phyloP scores from a whole-genome alignment of 495 filamentous ascomycete genomes.

The Neurospora sp. region DNA sequence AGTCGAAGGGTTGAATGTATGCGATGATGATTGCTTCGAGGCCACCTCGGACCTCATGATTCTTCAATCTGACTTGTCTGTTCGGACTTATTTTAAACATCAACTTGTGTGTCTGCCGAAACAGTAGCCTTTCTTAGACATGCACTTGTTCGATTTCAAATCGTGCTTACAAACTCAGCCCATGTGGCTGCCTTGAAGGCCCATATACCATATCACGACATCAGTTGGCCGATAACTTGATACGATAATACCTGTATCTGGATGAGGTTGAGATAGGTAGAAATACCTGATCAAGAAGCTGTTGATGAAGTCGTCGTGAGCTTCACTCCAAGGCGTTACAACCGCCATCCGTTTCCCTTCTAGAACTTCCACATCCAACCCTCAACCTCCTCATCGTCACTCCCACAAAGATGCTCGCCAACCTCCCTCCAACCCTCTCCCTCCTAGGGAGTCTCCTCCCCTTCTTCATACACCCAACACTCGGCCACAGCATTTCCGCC shows the following conservation, averaged over 20 bases:
- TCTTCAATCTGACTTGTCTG: not conserved
- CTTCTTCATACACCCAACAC: not conserved
- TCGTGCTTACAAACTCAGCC: not conserved
- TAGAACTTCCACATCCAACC: not conserved
- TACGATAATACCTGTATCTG: not conserved
- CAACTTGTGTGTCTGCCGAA: not conserved
- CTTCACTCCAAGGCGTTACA: not conserved
- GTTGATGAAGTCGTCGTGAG: not conserved
- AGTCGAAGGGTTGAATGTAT: not conserved
- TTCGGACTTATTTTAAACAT: not conserved
- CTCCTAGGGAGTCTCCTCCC: not conserved
- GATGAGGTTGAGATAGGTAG: not conserved
- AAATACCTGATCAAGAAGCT: not conserved
- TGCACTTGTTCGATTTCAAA: not conserved
- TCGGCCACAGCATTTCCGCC: not conserved
- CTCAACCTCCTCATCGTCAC: not conserved
- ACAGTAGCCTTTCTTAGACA: not conserved
- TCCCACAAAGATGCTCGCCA: not conserved
- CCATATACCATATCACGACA: not conserved
- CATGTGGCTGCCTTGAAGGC: not conserved
- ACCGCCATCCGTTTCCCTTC: not conserved
- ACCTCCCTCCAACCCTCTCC: not conserved
- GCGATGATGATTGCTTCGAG: not conserved
- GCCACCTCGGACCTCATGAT: not conserved
- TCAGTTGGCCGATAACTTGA: not conserved